These are phyloP conservation scores for Boletus vermiculosoides DNA, from an alignment of 768 basidiomycete species.

Conservation along the genomic window DNA sequence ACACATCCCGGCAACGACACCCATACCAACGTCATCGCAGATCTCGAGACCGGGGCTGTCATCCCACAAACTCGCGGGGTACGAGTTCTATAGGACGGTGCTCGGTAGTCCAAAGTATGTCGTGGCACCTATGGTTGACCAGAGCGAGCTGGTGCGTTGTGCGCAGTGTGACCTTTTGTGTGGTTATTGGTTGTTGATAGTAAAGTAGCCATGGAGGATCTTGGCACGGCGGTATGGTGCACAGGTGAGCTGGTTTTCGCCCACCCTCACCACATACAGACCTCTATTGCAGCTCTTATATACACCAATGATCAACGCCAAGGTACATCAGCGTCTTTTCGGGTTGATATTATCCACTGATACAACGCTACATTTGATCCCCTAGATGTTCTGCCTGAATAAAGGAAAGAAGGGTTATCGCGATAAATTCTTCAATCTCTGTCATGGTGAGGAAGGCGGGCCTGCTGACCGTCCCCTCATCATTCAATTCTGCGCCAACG, in stretches of 20 bases:
- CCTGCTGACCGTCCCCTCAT: slow-evolving; percentile 79
- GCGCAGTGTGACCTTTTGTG: not conserved
- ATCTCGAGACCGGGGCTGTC: not conserved
- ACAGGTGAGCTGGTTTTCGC: slow-evolving; percentile 45
- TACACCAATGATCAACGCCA: slow-evolving; percentile 98
- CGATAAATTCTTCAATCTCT: slow-evolving; percentile 64
- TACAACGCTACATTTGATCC: not conserved
- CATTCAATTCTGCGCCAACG: slow-evolving; percentile 93
- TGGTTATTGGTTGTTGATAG: not conserved
- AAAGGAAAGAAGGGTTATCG: slow-evolving; percentile 45
- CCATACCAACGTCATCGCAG: not conserved
- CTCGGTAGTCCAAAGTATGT: slow-evolving; percentile 85
- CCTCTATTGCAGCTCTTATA: slow-evolving; percentile 63
- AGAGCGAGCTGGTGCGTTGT: slow-evolving; percentile 83
- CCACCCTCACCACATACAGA: not conserved
- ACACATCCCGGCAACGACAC: not conserved
- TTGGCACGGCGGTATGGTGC: slow-evolving; percentile 81
- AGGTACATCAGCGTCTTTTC: slow-evolving; percentile 40
- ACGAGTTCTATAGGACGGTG: slow-evolving; percentile 78
- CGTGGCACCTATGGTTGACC: slow-evolving; percentile 98
- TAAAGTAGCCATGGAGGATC: slow-evolving; percentile 81
- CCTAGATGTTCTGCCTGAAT: slow-evolving; percentile 57
- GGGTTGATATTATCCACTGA: not conserved
- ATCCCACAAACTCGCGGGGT: slow-evolving; percentile 58
- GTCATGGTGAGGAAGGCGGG: slow-evolving; percentile 77